These are phyloP conservation scores for Ceratocystis smalleyi DNA, from an alignment of 2,329 filamentous ascomycete genomes.

Conservation along the genomic window DNA sequence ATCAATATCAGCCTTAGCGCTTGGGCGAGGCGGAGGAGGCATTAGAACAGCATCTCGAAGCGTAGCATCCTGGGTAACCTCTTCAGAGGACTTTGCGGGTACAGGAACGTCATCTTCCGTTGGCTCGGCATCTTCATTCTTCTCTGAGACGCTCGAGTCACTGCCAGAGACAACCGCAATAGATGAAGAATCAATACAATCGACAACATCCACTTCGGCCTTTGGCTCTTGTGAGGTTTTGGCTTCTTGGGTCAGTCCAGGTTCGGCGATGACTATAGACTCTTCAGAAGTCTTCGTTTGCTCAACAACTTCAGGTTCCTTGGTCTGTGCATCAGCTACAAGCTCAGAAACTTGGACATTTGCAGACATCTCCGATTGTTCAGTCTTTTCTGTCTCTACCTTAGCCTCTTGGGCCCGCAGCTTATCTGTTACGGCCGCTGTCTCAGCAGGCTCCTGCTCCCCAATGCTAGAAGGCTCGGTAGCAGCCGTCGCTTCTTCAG, in stretches of 20 bases:
- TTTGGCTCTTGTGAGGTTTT: background rate
- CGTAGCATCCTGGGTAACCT: slow-evolving; percentile 30
- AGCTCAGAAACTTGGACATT: background rate
- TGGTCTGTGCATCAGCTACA: background rate
- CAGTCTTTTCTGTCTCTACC: background rate
- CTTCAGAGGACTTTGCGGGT: background rate
- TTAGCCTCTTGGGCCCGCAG: background rate
- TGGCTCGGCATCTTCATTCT: background rate
- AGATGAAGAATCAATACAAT: background rate
- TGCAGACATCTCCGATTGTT: background rate
- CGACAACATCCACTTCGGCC: background rate
- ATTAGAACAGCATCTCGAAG: background rate
- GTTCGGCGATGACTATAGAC: background rate
- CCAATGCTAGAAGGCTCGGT: background rate
- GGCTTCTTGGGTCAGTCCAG: background rate
- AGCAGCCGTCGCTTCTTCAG: background rate
- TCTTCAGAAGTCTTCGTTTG: background rate
- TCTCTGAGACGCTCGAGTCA: background rate
- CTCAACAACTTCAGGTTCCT: background rate
- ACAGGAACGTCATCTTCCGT: background rate
- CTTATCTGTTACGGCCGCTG: background rate
- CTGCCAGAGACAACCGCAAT: background rate
- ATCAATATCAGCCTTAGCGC: slow-evolving; percentile 16
- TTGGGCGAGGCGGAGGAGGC: slow-evolving; percentile 1
- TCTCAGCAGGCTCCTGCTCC: background rate